These are phyloP conservation scores for Symbiotaphrina buchneri DNA, from an alignment of 495 filamentous ascomycete species.

Conservation along the genomic window DNA sequence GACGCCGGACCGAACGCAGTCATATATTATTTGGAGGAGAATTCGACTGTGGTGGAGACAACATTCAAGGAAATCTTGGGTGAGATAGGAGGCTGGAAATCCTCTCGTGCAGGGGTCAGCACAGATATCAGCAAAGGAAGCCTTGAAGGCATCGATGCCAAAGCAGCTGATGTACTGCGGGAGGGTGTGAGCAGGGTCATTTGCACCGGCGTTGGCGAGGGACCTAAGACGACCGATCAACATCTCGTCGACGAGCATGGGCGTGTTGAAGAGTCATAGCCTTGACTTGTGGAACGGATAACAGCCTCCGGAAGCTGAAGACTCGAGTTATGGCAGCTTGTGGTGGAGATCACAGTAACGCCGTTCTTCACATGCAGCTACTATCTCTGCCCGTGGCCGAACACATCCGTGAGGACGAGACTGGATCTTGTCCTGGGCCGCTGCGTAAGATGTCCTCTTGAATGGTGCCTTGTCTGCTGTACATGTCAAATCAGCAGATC, in stretches of 20 bases:
- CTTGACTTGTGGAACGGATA: no score
- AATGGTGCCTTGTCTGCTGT: no score
- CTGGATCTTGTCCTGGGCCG: no score
- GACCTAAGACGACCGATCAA: conserved; percentile 56
- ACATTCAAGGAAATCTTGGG: conserved; percentile 35
- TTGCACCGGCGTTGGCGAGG: conserved; percentile 76
- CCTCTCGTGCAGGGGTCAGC: conserved; percentile 21
- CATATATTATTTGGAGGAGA: conserved; percentile 73
- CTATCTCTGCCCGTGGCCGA: no score
- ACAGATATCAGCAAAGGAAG: conserved; percentile 39
- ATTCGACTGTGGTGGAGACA: conserved; percentile 45
- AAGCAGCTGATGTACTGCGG: conserved; percentile 35
- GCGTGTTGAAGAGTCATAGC: no score
- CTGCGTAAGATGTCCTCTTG: not conserved
- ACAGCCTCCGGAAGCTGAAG: no score
- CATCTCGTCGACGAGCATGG: conserved; percentile 55
- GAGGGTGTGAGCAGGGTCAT: conserved; percentile 75
- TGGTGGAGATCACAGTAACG: conserved; percentile 1
- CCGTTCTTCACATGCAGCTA: no score
- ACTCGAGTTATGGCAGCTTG: not conserved
- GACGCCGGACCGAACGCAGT: conserved; percentile 95
- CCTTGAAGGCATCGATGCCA: conserved; percentile 22
- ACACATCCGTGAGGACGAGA: no score
- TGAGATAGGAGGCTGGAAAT: conserved; percentile 20
- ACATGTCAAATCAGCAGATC: no score